phyloP scores from a whole-genome alignment of 2,329 filamentous ascomycete species.

The Cercospora zeina region DNA sequence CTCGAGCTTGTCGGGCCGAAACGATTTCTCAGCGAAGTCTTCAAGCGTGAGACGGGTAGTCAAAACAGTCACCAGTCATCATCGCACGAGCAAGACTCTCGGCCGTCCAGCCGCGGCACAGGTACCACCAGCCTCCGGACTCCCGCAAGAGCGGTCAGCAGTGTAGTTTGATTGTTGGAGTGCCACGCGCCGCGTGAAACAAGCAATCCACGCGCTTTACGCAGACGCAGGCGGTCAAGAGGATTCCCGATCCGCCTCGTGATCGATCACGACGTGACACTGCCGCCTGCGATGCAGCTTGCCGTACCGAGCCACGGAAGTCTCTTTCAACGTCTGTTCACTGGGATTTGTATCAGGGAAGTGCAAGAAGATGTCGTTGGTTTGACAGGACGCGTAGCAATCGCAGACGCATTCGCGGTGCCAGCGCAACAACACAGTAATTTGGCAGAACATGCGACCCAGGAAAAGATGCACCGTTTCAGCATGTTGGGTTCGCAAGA shows the following conservation, averaged over 20 bases:
- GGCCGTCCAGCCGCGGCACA: slow-evolving; percentile 29
- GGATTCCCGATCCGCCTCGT: slow-evolving; percentile 5
- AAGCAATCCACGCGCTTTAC: slow-evolving; percentile 1
- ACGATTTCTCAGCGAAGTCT: slow-evolving; percentile 63
- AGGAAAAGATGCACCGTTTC: not conserved
- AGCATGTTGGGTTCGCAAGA: not conserved
- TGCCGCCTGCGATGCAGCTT: slow-evolving; percentile 24
- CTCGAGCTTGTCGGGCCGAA: slow-evolving; percentile 64
- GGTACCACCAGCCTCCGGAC: slow-evolving; percentile 17
- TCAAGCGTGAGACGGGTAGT: slow-evolving; percentile 51
- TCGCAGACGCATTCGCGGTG: slow-evolving; percentile 30
- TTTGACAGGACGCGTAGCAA: slow-evolving; percentile 31
- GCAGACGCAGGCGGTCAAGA: slow-evolving; percentile 14
- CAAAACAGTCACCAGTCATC: slow-evolving; percentile 30
- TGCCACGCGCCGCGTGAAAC: slow-evolving; percentile 11
- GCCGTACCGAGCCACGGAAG: slow-evolving; percentile 27
- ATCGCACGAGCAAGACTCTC: slow-evolving; percentile 25
- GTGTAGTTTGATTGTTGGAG: slow-evolving; percentile 14
- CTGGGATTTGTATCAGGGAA: slow-evolving; percentile 11
- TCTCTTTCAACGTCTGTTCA: slow-evolving; percentile 25
- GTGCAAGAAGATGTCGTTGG: slow-evolving; percentile 11
- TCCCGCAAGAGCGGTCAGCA: slow-evolving; percentile 19
- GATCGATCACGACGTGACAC: slow-evolving; percentile 24
- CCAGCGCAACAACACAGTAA: slow-evolving; percentile 19
- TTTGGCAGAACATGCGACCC: slow-evolving; percentile 17